Evolutionary conservation across 192 early-diverging fungal species (phyloP).

Genomic region (Coemansia sp.): DNA sequence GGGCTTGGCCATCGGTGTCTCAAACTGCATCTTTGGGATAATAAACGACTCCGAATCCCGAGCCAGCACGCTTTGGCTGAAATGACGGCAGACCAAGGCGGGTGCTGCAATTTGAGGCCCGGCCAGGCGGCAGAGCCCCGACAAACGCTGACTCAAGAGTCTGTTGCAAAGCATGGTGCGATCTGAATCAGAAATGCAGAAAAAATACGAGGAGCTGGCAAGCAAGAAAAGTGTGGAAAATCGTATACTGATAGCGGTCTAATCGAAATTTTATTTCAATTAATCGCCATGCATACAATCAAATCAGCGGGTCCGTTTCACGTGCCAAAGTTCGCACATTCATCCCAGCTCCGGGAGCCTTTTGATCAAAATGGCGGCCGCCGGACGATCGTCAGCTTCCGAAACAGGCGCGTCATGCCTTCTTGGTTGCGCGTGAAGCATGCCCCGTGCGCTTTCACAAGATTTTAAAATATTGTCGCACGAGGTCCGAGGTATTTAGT

Average conservation of each 20-base stretch:
- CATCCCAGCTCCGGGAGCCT: not conserved
- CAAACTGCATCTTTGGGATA: constrained; percentile 51
- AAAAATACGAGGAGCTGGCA: not conserved
- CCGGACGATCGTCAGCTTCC: not conserved
- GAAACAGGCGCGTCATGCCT: constrained; percentile 1
- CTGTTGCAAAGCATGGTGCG: constrained; percentile 7
- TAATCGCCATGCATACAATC: constrained; percentile 1
- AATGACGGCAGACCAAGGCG: constrained; percentile 1
- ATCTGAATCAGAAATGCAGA: constrained; percentile 5
- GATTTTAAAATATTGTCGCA: not conserved
- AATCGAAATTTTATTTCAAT: not conserved
- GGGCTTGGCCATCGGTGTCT: constrained; percentile 34
- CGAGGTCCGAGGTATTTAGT: not conserved
- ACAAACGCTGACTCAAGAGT: constrained; percentile 12
- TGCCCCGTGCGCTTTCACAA: constrained; percentile 11
- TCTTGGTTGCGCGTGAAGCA: not conserved
- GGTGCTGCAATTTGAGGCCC: not conserved
- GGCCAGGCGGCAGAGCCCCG: not conserved
- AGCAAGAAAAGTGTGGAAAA: not conserved
- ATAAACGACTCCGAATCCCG: constrained; percentile 24
- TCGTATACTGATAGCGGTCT: not conserved
- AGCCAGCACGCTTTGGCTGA: constrained; percentile 2
- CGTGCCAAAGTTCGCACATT: not conserved
- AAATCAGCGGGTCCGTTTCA: constrained; percentile 6
- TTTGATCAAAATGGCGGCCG: not conserved